Percentiles rank a stretch among this genome's conserved stretches.
Evolutionary conservation across 139 green algal species (phyloP).

Genomic region (Zygnema circumcarinatum): DNA sequence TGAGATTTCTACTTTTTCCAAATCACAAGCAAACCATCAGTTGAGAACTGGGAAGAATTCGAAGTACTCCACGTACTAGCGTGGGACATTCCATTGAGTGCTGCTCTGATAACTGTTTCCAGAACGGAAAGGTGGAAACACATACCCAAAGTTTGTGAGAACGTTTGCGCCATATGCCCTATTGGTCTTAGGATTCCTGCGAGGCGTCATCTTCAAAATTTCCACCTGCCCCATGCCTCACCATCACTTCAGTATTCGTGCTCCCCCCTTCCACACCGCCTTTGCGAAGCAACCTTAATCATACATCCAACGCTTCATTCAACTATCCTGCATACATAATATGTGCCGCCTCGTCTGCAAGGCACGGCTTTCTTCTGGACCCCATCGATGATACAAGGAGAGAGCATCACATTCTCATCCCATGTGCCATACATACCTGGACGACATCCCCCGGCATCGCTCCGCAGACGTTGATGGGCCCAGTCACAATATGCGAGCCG

Average conservation of each 20-base stretch:
- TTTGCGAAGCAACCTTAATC: too few species aligned
- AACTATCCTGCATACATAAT: too few species aligned
- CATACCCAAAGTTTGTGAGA: constrained; percentile 22
- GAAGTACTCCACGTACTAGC: neutral
- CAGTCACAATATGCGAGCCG: constrained; percentile 55
- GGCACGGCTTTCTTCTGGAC: too few species aligned
- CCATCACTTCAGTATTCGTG: too few species aligned
- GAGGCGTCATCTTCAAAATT: constrained; percentile 51
- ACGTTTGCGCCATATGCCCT: constrained; percentile 44
- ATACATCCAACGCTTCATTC: too few species aligned
- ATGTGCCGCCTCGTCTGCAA: too few species aligned
- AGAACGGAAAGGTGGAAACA: neutral
- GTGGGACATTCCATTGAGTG: too few species aligned
- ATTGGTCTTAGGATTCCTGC: constrained; percentile 32
- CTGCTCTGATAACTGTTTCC: too few species aligned
- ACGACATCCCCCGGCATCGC: constrained; percentile 53
- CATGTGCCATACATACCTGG: constrained; percentile 21
- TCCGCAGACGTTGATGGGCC: constrained; percentile 57
- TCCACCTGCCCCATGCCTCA: constrained; percentile 54
- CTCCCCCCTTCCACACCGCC: too few species aligned
- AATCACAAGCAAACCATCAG: neutral
- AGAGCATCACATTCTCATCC: too few species aligned
- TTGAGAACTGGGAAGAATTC: neutral
- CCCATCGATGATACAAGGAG: too few species aligned
- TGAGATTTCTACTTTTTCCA: neutral